Evolutionary conservation across 192 early-diverging fungal species (phyloP), one percentile per base, ranked within the genome.

Genomic region (Podila verticillata): DNA sequence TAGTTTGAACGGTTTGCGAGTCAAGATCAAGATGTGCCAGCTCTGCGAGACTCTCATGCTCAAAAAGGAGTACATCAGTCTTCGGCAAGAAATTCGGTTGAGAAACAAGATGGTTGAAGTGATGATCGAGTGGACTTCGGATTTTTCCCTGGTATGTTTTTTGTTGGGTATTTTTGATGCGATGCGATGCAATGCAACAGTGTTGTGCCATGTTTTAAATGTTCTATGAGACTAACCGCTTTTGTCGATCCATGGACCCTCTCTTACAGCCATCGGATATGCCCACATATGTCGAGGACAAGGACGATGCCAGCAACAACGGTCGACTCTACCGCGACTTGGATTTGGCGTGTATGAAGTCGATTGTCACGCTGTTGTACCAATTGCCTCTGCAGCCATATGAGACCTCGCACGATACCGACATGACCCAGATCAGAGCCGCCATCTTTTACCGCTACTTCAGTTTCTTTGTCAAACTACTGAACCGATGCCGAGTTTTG

Each of bases 71-170:
- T 82, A 91, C 35, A 82, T 95, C 44, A 90, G 84, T 36, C 74
- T 96, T 44, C 82, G 91, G 22, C 90, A 93, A 44, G 93, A 95
- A 63, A 91, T 95, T 68, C 81, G 83, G 31, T 75, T 96, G 59
- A 80, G 95, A 57, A 94, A 94, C 62, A 87, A 87, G 35, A 72
- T 96, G 56, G 74, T 93, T 17, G 91, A 93, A 39, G 90, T 87
- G 36, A 85, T 95, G 69, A 85, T 94, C 24, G 91, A 90, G 61
- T 94, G 93, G 94, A 96, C 92, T 20, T 88, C 88, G n/a, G 89
- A 92, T 73, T 92, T 86, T 61, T 85, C 87, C 17, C 66, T 86
- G 84, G 88, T 88, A 87, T 73, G 66, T 56, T 34, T 26, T 19
- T 5, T 26, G 19, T n/a, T n/a, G n/a, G n/a, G n/a, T n/a, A n/a